Evolutionary conservation across 352 stramenopile species (phyloP).

Genomic region (Phytophthora uliginosa): DNA sequence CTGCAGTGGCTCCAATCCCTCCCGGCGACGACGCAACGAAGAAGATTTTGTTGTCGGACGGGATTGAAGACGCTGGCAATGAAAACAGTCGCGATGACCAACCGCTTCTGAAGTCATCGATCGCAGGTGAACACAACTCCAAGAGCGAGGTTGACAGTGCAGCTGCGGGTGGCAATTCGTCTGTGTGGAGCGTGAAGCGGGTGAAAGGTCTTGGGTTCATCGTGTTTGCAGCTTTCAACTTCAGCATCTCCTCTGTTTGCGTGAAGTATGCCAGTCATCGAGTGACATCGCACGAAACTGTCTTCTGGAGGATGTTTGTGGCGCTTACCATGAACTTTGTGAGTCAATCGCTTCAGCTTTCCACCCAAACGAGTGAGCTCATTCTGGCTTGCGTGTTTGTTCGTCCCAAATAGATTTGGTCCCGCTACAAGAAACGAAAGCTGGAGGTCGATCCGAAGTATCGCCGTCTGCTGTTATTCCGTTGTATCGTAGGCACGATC

Average conservation of each 20-base stretch:
- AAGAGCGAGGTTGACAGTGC: neutral
- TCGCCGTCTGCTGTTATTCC: neutral
- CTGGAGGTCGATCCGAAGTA: conserved; percentile 8
- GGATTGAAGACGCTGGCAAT: neutral
- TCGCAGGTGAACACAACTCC: neutral
- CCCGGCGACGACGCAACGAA: neutral
- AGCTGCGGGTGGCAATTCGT: neutral
- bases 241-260: conserved; percentile 1
- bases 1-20: neutral
- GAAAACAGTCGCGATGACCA: neutral
- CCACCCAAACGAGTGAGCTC: neutral
- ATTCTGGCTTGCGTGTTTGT: neutral
- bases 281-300: conserved; percentile 3
- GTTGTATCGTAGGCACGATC: conserved; percentile 1
- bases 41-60: neutral
- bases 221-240: conserved; percentile 7
- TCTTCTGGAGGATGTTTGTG: conserved; percentile 3
- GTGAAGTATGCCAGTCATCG: conserved; percentile 1
- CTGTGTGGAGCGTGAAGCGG: neutral
- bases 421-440: conserved; percentile 1
- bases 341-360: neutral
- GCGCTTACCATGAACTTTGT: conserved; percentile 2
- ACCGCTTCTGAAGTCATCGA: neutral
- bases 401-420: neutral
- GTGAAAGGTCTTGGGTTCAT: conserved; percentile 1